Percentiles rank a stretch among this genome's conserved stretches.
phyloP scores from a whole-genome alignment of 2,329 filamentous ascomycete genomes.

The Lasiodiplodia sp. region DNA sequence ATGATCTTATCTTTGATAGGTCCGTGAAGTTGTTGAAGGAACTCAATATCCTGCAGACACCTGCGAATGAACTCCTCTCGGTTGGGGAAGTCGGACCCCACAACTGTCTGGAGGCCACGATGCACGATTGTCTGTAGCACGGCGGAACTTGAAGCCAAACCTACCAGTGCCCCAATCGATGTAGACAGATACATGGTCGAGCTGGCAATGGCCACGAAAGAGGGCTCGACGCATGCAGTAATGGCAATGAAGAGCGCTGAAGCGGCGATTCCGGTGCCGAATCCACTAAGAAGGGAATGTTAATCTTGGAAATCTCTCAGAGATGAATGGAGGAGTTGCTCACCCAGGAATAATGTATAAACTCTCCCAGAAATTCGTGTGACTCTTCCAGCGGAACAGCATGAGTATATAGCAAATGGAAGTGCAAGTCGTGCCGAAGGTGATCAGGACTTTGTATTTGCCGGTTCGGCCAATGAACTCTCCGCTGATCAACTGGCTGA shows the following conservation, averaged over 20 bases:
- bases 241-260: conserved; percentile 40
- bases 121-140: conserved; percentile 37
- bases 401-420: conserved; percentile 38
- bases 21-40: background rate
- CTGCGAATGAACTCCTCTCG: conserved; percentile 7
- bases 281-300: conserved; percentile 31
- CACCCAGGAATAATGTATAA: conserved; percentile 39
- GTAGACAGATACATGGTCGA: conserved; percentile 36
- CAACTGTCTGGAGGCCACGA: conserved; percentile 30
- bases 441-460: conserved; percentile 38
- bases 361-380: conserved; percentile 40
- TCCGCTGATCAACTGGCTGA: conserved; percentile 69
- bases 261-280: conserved; percentile 38
- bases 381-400: conserved; percentile 40
- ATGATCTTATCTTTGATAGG: background rate
- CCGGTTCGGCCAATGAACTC: conserved; percentile 58
- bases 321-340: background rate
- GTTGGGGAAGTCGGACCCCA: background rate
- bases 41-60: conserved; percentile 5
- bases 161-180: conserved; percentile 35
- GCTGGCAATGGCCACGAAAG: conserved; percentile 36
- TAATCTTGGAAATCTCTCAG: background rate
- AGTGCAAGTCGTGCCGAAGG: conserved; percentile 35
- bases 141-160: conserved; percentile 38
- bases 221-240: conserved; percentile 37